phyloP scores from a whole-genome alignment of 371 early-diverging fungal species.

The Dichotomocladium elegans region DNA sequence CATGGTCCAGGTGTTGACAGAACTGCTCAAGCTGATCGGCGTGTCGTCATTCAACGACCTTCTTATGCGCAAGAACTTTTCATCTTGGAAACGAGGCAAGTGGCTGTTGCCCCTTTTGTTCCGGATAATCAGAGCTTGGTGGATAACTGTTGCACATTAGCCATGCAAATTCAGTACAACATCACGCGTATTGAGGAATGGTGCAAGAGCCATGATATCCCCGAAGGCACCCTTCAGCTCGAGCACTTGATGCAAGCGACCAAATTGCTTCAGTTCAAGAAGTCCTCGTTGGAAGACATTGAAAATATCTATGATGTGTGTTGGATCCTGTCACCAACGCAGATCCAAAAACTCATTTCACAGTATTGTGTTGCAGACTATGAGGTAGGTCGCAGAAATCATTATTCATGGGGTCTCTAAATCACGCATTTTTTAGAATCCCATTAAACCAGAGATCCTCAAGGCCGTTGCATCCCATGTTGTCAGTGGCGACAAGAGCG shows the following conservation, averaged over 20 bases:
- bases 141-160: background rate
- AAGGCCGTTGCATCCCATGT: conserved; percentile 87
- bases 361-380: conserved; percentile 71
- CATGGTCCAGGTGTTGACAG: conserved; percentile 76
- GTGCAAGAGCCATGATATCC: conserved; percentile 84
- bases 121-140: background rate
- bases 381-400: conserved; percentile 37
- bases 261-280: conserved; percentile 85
- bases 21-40: conserved; percentile 87
- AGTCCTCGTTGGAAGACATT: conserved; percentile 82
- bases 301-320: conserved; percentile 92
- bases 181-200: conserved; percentile 91
- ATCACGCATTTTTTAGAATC: conserved; percentile 43
- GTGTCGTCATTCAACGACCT: conserved; percentile 92
- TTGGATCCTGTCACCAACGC: conserved; percentile 84
- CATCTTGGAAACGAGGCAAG: conserved; percentile 81
- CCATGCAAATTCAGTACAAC: conserved; percentile 95
- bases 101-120: too few relatives aligned
- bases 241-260: conserved; percentile 89
- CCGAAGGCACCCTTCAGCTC: conserved; percentile 80
- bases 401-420: background rate
- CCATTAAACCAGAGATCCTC: conserved; percentile 84
- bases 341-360: conserved; percentile 88
- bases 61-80: conserved; percentile 85
- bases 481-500: conserved; percentile 83